Evolutionary conservation across 2,329 filamentous ascomycete species (phyloP).

Genomic region (Colletotrichum chlorophyti): DNA sequence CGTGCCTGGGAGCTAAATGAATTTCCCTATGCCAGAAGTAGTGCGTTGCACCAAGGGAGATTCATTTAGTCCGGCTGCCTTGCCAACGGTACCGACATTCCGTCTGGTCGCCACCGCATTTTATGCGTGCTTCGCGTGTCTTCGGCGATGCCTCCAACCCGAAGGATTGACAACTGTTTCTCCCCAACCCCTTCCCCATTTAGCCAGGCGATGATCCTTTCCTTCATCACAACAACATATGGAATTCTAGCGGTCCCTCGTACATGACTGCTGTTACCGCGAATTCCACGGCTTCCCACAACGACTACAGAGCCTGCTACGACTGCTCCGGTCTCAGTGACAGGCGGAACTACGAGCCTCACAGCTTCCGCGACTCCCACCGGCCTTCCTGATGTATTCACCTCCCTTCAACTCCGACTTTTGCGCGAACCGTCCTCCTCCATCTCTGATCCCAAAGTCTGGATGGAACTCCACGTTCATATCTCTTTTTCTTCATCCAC

Average conservation of each 20-base stretch:
- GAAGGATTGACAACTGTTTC: slow-evolving; percentile 53
- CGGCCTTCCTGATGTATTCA: slow-evolving; percentile 14
- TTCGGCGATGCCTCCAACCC: slow-evolving; percentile 53
- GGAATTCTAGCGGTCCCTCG: background rate
- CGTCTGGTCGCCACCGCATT: slow-evolving; percentile 27
- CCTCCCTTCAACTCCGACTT: slow-evolving; percentile 16
- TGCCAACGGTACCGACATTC: slow-evolving; percentile 27
- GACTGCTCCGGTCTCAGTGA: slow-evolving; percentile 7
- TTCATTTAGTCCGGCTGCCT: slow-evolving; percentile 27
- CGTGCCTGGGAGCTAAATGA: background rate
- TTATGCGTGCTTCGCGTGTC: slow-evolving; percentile 54
- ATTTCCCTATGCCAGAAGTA: slow-evolving; percentile 20
- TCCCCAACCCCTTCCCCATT: slow-evolving; percentile 38
- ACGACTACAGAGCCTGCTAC: background rate
- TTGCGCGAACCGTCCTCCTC: background rate
- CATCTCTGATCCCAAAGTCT: slow-evolving; percentile 8
- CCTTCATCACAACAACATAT: background rate
- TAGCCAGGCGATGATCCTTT: slow-evolving; percentile 27
- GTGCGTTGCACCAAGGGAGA: slow-evolving; percentile 22
- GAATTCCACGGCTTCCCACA: background rate
- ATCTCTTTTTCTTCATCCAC: slow-evolving; percentile 10
- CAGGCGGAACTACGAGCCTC: slow-evolving; percentile 25
- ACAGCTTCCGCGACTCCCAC: slow-evolving; percentile 16
- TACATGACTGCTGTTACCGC: background rate
- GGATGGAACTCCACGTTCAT: slow-evolving; percentile 26